phyloP scores from a whole-genome alignment of 148 eudicot genomes.

The Diospyros kaki region DNA sequence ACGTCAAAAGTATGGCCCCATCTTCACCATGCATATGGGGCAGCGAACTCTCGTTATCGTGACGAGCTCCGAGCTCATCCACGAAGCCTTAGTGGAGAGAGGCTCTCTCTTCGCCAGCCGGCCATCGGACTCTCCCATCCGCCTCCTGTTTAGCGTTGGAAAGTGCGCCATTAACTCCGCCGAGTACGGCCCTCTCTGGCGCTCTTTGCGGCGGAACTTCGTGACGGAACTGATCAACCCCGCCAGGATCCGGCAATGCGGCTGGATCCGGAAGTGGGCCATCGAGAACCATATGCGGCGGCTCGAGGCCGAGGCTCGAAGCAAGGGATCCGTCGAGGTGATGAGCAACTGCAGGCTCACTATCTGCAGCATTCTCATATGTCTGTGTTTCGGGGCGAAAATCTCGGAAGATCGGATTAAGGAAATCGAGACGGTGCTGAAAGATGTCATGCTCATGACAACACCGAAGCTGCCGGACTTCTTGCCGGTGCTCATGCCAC shows the following conservation, averaged over 20 bases:
- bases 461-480: slow-evolving; percentile 81
- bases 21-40: slow-evolving; percentile 91
- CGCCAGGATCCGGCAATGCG: slow-evolving; percentile 58
- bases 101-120: slow-evolving; percentile 69
- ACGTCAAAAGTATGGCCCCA: slow-evolving; percentile 68
- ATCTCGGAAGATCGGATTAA: slow-evolving; percentile 44
- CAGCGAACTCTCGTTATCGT: slow-evolving; percentile 69
- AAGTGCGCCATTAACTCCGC: slow-evolving; percentile 95
- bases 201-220: slow-evolving; percentile 61
- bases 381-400: slow-evolving; percentile 79
- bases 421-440: slow-evolving; percentile 61
- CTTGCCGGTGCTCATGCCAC: slow-evolving; percentile 56
- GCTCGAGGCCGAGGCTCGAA: slow-evolving; percentile 32
- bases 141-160: slow-evolving; percentile 69
- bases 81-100: slow-evolving; percentile 69
- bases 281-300: slow-evolving; percentile 54
- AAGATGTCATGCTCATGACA: slow-evolving; percentile 87
- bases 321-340: slow-evolving; percentile 61
- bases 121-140: slow-evolving; percentile 76
- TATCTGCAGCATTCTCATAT: slow-evolving; percentile 67
- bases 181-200: slow-evolving; percentile 75
- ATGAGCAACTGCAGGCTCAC: slow-evolving; percentile 74
- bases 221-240: slow-evolving; percentile 74
- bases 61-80: slow-evolving; percentile 71
- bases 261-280: slow-evolving; percentile 85